Evolutionary conservation across 129 eudicot genomes (phyloP).

Genomic region (Escallonia rubra): DNA sequence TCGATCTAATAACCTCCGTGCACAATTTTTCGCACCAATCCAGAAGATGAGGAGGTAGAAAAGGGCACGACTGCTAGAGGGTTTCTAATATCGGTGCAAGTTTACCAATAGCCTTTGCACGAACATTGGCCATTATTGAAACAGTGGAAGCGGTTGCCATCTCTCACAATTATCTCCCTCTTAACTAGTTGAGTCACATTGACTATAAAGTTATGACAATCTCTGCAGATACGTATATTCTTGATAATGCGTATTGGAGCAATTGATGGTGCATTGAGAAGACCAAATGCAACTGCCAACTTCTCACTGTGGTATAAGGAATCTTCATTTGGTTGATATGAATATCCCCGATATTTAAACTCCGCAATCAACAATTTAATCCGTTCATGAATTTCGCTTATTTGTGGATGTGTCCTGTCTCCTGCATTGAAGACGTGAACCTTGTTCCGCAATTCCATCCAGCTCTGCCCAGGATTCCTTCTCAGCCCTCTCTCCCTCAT

Average conservation of each 20-base stretch:
- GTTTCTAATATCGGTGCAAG: not conserved
- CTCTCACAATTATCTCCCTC: slow-evolving; percentile 16
- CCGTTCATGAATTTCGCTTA: slow-evolving; percentile 9
- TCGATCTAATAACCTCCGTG: too few species aligned
- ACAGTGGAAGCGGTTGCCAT: slow-evolving; percentile 15
- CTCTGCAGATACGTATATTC: slow-evolving; percentile 11
- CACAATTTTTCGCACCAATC: too few species aligned
- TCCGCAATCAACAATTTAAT: not conserved
- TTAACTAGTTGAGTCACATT: slow-evolving; percentile 4
- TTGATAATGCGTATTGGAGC: slow-evolving; percentile 18
- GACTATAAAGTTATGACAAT: slow-evolving; percentile 10
- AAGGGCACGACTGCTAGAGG: too few species aligned
- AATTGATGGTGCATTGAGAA: slow-evolving; percentile 7
- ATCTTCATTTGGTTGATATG: slow-evolving; percentile 1
- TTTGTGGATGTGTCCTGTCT: slow-evolving; percentile 8
- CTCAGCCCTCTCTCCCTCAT: slow-evolving; percentile 5
- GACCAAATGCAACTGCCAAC: slow-evolving; percentile 18
- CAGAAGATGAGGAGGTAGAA: too few species aligned
- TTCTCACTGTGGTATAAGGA: slow-evolving; percentile 17
- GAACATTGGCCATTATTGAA: slow-evolving; percentile 18
- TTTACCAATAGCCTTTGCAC: slow-evolving; percentile 12
- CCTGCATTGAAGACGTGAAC: slow-evolving; percentile 7
- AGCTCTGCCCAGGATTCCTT: slow-evolving; percentile 15
- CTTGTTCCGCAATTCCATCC: slow-evolving; percentile 10
- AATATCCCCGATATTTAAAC: slow-evolving; percentile 3